Base-by-base conservation (phyloP, 257 asterid species). In the Ajuga chamaepitys region DNA sequence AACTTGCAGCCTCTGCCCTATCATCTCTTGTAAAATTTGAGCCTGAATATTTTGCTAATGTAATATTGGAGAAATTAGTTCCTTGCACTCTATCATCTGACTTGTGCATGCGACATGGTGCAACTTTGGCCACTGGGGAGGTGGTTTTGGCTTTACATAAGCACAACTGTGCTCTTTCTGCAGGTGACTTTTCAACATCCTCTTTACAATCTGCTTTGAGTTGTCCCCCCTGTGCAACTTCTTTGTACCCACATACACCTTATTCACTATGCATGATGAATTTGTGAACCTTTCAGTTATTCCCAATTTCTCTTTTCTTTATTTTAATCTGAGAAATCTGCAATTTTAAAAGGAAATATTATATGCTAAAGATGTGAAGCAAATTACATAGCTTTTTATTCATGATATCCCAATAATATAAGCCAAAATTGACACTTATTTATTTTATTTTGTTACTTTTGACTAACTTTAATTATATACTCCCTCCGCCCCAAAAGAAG, bases 31-130 rank as follows among this genome's bases (percentile, higher is more conserved):
- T 85, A 38, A 84, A 84, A 77, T 89, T 80, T 72, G 88, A 93
- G 47, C 92, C 91, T 73, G 93, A 80, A 55, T 82, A 86, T 81
- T 93, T 93, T 83, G 89, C 88, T 21, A 79, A 76, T 28, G 59
- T 62, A 47, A 71, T 80, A 67, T 68, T 89, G 81, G 95, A 78
- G 70, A 86, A 83, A 78, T 79, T 89, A 81, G 78, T 82, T 71
- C 96, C 99, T 70, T 78, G 83, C 74, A 89, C 99, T 45, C 80
- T 89, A 53, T 88, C 96, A 66, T 74, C 99, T 83, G 99, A 93
- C 80, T 80, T 93, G 74, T 93, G 95, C 81, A 87, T 83, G 89
- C 89, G 99, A 34, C 97, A 89, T 62, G 99, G 99, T 80, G 92
- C 96, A 84, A 88, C 93, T 57, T 81, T 93, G 78, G 96, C 97